phyloP scores from a whole-genome alignment of 1,284 basidiomycete species.

The Sporisorium iseilematis-ciliati region DNA sequence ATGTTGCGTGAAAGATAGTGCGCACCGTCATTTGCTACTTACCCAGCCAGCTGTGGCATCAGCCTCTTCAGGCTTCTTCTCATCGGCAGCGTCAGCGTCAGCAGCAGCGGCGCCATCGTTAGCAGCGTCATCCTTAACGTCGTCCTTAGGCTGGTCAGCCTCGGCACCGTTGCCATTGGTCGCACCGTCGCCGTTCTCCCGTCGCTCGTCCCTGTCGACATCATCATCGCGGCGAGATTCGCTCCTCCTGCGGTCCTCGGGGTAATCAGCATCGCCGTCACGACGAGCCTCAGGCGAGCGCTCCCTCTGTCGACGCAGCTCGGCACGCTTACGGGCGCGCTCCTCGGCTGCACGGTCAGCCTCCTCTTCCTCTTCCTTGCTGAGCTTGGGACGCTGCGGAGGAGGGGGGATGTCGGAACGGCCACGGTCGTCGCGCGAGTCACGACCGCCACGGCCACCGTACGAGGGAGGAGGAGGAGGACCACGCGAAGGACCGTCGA shows the following conservation, averaged over 20 bases:
- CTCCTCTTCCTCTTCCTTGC: slow-evolving; percentile 47
- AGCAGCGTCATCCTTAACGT: slow-evolving; percentile 8
- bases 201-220: slow-evolving; percentile 30
- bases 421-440: slow-evolving; percentile 30
- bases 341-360: slow-evolving; percentile 53
- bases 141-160: slow-evolving; percentile 20
- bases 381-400: slow-evolving; percentile 26
- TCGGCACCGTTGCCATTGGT: slow-evolving; percentile 20
- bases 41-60: slow-evolving; percentile 19
- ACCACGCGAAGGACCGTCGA: slow-evolving; percentile 54
- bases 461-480: slow-evolving; percentile 42
- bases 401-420: slow-evolving; percentile 29
- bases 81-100: slow-evolving; percentile 15
- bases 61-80: slow-evolving; percentile 15
- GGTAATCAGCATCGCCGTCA: slow-evolving; percentile 40
- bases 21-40: slow-evolving; percentile 11
- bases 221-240: slow-evolving; percentile 36
- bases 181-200: slow-evolving; percentile 31
- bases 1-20: not conserved
- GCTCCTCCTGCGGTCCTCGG: slow-evolving; percentile 36
- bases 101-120: slow-evolving; percentile 1
- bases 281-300: slow-evolving; percentile 44
- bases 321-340: slow-evolving; percentile 46
- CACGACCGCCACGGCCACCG: slow-evolving; percentile 39
- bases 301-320: slow-evolving; percentile 42